Evolutionary conservation across 2,329 filamentous ascomycete species (phyloP).

Genomic region (Stemphylium vesicarium): DNA sequence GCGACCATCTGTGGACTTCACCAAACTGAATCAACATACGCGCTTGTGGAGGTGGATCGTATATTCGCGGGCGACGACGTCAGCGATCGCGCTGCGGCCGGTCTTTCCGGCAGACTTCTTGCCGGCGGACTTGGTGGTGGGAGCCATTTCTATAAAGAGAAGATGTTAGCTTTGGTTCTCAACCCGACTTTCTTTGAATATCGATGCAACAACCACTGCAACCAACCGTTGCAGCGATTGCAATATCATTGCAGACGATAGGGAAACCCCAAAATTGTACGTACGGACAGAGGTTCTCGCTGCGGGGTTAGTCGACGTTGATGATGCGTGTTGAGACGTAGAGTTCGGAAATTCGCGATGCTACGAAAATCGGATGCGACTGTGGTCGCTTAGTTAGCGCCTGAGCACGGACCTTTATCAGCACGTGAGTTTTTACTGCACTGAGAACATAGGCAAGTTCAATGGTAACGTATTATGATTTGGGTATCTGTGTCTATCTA

Average conservation of each 20-base stretch:
- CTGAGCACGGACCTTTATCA: not conserved
- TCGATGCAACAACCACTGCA: not conserved
- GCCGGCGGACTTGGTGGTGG: constrained; percentile 47
- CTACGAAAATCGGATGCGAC: constrained; percentile 25
- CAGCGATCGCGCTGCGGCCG: constrained; percentile 91
- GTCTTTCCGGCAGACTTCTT: constrained; percentile 72
- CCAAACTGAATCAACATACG: constrained; percentile 79
- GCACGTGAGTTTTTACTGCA: constrained; percentile 12
- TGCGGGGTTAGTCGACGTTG: constrained; percentile 38
- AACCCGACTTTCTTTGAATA: not conserved
- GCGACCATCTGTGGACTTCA: constrained; percentile 71
- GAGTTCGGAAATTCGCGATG: constrained; percentile 19
- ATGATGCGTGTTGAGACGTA: constrained; percentile 27
- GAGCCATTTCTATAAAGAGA: constrained; percentile 48
- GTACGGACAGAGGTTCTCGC: constrained; percentile 35
- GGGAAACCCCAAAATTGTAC: constrained; percentile 11
- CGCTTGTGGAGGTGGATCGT: constrained; percentile 99
- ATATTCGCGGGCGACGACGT: constrained; percentile 99
- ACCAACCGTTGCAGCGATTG: not conserved
- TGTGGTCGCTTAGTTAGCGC: constrained; percentile 29
- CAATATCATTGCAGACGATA: not conserved
- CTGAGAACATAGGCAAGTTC: not conserved
- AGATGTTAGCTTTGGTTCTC: constrained; percentile 25
- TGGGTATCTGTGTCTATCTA: constrained; percentile 9
- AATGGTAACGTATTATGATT: not conserved